Base-by-base conservation (phyloP, 306 rosid genomes). In the Ormosia emarginata region DNA sequence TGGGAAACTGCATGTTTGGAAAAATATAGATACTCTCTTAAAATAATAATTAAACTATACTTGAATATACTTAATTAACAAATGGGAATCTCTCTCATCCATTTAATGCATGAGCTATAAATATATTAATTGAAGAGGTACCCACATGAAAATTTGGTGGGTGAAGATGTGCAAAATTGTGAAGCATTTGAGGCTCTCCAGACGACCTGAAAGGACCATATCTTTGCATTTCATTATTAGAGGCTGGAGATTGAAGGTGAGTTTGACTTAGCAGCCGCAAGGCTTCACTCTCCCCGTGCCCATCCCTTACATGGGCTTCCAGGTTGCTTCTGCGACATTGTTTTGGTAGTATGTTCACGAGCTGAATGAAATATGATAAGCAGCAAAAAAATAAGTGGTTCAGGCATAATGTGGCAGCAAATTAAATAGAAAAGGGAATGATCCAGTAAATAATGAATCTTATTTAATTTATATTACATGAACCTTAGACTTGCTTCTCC, bases 131-230 rank as follows among this genome's bases (percentile, higher is more conserved):
- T 64, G 75, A 69, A 11, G 46, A 18, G 7, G 37, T 49, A 74
- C 92, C 74, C 77, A 95, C 97, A 59, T 84, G 92, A 83, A 85
- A 87, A 83, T 73, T 88, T 55, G 90, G 87, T 13, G 85, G 63
- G 71, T 84, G 85, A 81, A 87, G 81, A 58, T 82, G 87, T 11
- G 81, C 79, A 80, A 77, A 87, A 87, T 29, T 75, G 41, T 70
- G 90, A 81, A 85, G 86, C 84, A 86, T 68, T 55, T 85, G 94
- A 56, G 82, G 81, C 75, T 83, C 88, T 39, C 77, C 88, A 18
- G 91, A 67, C 14, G 88, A 80, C 43, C 79, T 77, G 75, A 87
- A 90, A 15, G 90, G 91, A n/a, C 88, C 87, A 56, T 83, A 88
- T 91, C 85, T 91, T 15, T 81, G 97, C 83, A 85, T 83, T 84